Evolutionary conservation across 257 asterid species (phyloP).

Genomic region (Lavandula angustifolia): DNA sequence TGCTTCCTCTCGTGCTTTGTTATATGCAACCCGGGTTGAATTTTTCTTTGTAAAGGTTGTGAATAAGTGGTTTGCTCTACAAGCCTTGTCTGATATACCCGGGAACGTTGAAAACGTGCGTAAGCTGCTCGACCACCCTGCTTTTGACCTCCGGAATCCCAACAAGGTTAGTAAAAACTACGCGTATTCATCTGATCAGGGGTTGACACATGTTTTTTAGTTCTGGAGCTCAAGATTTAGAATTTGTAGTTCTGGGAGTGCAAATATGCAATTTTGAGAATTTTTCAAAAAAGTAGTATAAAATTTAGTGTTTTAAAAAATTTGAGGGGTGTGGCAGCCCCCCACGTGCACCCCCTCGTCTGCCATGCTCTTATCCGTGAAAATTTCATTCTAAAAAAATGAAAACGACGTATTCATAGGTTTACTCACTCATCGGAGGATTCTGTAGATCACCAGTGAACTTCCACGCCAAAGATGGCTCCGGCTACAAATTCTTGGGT

Average conservation of each 20-base stretch:
- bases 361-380: not conserved
- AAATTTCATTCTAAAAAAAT: not conserved
- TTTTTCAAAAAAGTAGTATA: too few relatives aligned
- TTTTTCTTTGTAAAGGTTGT: conserved; percentile 52
- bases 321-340: too few relatives aligned
- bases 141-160: conserved; percentile 81
- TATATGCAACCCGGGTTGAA: not conserved
- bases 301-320: too few relatives aligned
- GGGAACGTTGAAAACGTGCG: conserved; percentile 78
- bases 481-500: conserved; percentile 86
- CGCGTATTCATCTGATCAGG: too few relatives aligned
- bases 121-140: conserved; percentile 66
- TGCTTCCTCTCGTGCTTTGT: not conserved
- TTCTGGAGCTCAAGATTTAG: too few relatives aligned
- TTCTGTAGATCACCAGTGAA: conserved; percentile 77
- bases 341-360: too few relatives aligned
- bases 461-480: conserved; percentile 76
- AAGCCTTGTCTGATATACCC: conserved; percentile 65
- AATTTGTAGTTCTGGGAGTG: too few relatives aligned
- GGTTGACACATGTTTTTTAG: too few relatives aligned
- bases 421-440: conserved; percentile 73
- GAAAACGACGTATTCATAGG: conserved; percentile 40
- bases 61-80: conserved; percentile 76
- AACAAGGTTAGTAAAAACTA: conserved; percentile 53
- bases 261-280: too few relatives aligned